These are phyloP conservation scores for Lactarius hatsudake DNA, from an alignment of 768 basidiomycete species.

Conservation along the genomic window DNA sequence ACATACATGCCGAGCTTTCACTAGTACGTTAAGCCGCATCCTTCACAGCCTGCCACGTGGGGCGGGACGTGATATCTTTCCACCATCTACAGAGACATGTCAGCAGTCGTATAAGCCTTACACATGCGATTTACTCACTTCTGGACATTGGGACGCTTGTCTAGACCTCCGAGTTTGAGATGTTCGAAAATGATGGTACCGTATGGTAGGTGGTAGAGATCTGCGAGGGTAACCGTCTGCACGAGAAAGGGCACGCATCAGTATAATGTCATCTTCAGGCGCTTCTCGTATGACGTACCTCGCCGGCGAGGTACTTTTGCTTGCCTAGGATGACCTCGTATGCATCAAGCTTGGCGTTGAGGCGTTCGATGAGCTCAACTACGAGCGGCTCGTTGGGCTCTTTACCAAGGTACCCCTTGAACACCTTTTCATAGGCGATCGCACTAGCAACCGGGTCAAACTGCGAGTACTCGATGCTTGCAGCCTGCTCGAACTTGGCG, in stretches of 20 bases:
- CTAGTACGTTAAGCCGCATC: slow-evolving; percentile 9
- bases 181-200: not conserved
- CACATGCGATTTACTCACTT: not conserved
- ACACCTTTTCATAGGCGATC: not conserved
- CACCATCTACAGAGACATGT: slow-evolving; percentile 17
- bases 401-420: not conserved
- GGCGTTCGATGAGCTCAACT: not conserved
- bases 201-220: slow-evolving; percentile 17
- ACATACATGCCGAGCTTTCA: not conserved
- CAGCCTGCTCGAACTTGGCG: slow-evolving; percentile 33
- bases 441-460: slow-evolving; percentile 2
- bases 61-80: slow-evolving; percentile 14
- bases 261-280: not conserved
- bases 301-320: slow-evolving; percentile 24
- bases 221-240: slow-evolving; percentile 18
- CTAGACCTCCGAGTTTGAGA: not conserved
- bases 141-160: slow-evolving; percentile 11
- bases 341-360: slow-evolving; percentile 11
- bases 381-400: slow-evolving; percentile 1
- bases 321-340: slow-evolving; percentile 14
- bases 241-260: not conserved
- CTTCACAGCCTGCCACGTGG: slow-evolving; percentile 18
- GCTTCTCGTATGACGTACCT: slow-evolving; percentile 1
- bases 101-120: not conserved
- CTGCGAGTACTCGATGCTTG: slow-evolving; percentile 30